A percentile compares a stretch with the other conserved stretches of the same genome.
These are phyloP conservation scores for Ophiosphaerella narmari DNA, from an alignment of 2,329 filamentous ascomycete genomes.

Conservation along the genomic window DNA sequence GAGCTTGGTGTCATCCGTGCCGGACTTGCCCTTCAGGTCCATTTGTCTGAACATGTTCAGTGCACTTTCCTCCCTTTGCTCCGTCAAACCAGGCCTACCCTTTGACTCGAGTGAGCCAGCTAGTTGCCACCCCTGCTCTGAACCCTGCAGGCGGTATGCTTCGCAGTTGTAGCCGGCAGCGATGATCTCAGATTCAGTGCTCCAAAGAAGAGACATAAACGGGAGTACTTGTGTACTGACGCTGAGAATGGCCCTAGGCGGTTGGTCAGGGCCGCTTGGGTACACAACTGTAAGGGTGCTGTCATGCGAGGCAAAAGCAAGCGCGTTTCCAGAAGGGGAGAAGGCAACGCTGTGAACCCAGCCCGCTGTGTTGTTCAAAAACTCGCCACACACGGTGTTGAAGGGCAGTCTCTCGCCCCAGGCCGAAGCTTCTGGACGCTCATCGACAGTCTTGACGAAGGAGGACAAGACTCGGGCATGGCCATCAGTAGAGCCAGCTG, in stretches of 20 bases:
- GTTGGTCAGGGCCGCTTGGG: slow-evolving; percentile 86
- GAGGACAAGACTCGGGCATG: slow-evolving; percentile 93
- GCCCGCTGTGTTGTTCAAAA: slow-evolving; percentile 90
- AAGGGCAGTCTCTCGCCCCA: slow-evolving; percentile 97
- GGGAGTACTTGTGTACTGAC: slow-evolving; percentile 88
- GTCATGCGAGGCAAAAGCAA: slow-evolving; percentile 93
- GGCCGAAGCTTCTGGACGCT: slow-evolving; percentile 79
- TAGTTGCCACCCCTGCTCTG: slow-evolving; percentile 80
- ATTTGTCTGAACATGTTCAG: slow-evolving; percentile 99
- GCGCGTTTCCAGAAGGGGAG: slow-evolving; percentile 87
- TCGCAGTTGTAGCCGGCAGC: slow-evolving; percentile 90
- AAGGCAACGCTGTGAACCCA: slow-evolving; percentile 96
- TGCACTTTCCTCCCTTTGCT: slow-evolving; percentile 83
- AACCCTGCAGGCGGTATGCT: slow-evolving; percentile 85
- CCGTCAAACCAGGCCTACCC: slow-evolving; percentile 61
- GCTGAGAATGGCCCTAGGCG: slow-evolving; percentile 86
- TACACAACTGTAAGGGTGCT: slow-evolving; percentile 97
- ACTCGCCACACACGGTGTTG: slow-evolving; percentile 98
- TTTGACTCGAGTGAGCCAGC: slow-evolving; percentile 80
- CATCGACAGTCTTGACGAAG: slow-evolving; percentile 95
- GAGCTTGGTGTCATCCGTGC: slow-evolving; percentile 83
- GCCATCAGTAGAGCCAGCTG: slow-evolving; percentile 94
- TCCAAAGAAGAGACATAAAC: slow-evolving; percentile 93
- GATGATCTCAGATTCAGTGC: slow-evolving; percentile 87
- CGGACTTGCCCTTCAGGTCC: slow-evolving; percentile 87